These are phyloP conservation scores for Wickerhamomyces bovis DNA, from an alignment of 805 yeast species.

Conservation along the genomic window DNA sequence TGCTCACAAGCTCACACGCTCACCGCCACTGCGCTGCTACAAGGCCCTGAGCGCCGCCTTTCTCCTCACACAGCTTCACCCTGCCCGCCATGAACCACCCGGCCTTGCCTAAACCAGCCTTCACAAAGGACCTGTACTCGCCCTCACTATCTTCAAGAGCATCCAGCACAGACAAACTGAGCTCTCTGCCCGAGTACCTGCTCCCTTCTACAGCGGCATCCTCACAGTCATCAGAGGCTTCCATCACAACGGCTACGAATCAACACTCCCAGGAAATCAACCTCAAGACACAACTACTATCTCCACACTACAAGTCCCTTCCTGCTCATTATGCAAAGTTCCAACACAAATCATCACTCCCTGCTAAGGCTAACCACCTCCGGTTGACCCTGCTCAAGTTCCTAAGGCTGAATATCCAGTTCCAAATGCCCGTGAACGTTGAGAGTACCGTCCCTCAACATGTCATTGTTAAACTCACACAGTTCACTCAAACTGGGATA, in stretches of 20 bases:
- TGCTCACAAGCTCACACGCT: not conserved
- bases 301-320: not conserved
- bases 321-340: slow-evolving; percentile 3
- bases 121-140: not conserved
- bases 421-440: slow-evolving; percentile 1
- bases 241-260: not conserved
- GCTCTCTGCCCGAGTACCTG: slow-evolving; percentile 1
- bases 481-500: not conserved
- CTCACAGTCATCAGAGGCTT: not conserved
- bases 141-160: slow-evolving; percentile 4
- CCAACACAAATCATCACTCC: slow-evolving; percentile 3
- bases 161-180: slow-evolving; percentile 3
- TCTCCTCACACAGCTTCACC: not conserved
- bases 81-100: slow-evolving; percentile 2
- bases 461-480: not conserved
- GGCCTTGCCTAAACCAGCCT: slow-evolving; percentile 4
- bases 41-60: not conserved
- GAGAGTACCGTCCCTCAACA: not conserved
- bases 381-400: slow-evolving; percentile 12
- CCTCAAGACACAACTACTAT: not conserved
- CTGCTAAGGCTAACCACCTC: slow-evolving; percentile 8
- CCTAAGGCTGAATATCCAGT: slow-evolving; percentile 7
- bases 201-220: not conserved
- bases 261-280: not conserved
- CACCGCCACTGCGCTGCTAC: not conserved